These are phyloP conservation scores for Cornus florida DNA, from an alignment of 148 eudicot genomes.

Conservation along the genomic window DNA sequence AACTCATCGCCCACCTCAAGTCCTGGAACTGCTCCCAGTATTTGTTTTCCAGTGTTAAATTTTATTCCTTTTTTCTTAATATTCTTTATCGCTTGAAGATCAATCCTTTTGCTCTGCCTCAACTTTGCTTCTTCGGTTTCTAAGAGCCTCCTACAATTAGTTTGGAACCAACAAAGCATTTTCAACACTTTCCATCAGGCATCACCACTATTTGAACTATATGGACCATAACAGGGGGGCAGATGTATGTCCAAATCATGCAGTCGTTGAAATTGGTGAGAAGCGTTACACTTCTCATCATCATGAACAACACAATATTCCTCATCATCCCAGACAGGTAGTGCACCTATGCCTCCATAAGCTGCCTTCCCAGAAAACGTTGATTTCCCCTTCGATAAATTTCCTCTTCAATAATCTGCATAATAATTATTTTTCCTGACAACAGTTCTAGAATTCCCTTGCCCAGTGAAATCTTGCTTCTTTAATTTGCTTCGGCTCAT, in stretches of 20 bases:
- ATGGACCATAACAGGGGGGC: conserved; percentile 45
- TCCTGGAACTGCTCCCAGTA: conserved; percentile 70
- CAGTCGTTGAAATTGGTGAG: conserved; percentile 20
- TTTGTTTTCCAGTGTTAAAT: conserved; percentile 36
- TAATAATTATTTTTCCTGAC: conserved; percentile 13
- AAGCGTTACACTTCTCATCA: conserved; percentile 25
- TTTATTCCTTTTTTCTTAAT: conserved; percentile 57
- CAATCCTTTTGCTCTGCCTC: conserved; percentile 39
- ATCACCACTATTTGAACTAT: conserved; percentile 37
- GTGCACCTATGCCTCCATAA: conserved; percentile 12
- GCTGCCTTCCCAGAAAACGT: conserved; percentile 11
- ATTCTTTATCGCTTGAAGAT: conserved; percentile 44
- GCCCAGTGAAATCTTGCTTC: conserved; percentile 18
- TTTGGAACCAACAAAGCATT: conserved; percentile 59
- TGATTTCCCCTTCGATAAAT: conserved; percentile 23
- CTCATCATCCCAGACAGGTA: conserved; percentile 19
- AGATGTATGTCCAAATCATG: conserved; percentile 35
- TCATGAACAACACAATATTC: conserved; percentile 19
- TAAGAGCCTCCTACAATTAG: conserved; percentile 62
- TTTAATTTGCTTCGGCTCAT: conserved; percentile 27
- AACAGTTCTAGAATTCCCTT: conserved; percentile 21
- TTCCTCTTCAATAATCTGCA: conserved; percentile 10
- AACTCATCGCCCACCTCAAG: conserved; percentile 92
- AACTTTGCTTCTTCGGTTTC: conserved; percentile 56
- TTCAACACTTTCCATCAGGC: conserved; percentile 71